A percentile compares a stretch with the other conserved stretches of the same genome.
Evolutionary conservation across 2,329 filamentous ascomycete species (phyloP).

Genomic region (Ambrosiella cleistominuta): DNA sequence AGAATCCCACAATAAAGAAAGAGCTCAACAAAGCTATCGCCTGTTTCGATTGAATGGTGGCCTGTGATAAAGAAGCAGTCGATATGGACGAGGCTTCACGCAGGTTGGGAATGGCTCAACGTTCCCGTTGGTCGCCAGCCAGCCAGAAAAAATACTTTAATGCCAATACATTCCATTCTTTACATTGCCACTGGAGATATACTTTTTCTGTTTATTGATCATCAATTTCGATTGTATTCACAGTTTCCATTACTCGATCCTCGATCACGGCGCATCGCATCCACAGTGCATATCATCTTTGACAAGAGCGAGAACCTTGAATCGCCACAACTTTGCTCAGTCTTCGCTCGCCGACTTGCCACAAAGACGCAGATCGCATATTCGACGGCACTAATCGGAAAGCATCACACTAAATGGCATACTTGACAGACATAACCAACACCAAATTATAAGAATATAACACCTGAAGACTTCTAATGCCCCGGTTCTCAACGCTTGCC

Average conservation of each 20-base stretch:
- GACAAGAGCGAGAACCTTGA: background rate
- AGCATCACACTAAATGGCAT: background rate
- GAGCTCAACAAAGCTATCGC: background rate
- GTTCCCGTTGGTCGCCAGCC: background rate
- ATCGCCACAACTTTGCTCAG: background rate
- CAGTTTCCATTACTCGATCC: background rate
- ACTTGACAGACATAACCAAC: background rate
- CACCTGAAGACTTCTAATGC: background rate
- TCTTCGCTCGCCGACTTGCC: no score
- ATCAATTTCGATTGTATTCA: background rate
- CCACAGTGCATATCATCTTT: background rate
- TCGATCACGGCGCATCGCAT: background rate
- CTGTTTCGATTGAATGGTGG: background rate
- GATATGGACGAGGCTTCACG: background rate
- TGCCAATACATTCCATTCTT: background rate
- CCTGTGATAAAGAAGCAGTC: background rate
- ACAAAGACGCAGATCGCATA: background rate
- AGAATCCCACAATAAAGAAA: background rate
- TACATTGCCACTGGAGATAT: background rate
- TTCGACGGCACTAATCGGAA: no score
- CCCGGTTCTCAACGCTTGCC: constrained; percentile 6
- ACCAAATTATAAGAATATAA: background rate
- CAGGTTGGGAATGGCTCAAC: background rate
- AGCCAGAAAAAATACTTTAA: background rate
- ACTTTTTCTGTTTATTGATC: background rate